These are phyloP conservation scores for rapeseed (Brassica napus) DNA, from an alignment of 345 rosid genomes.

Conservation along the genomic window Da-Ae NC_063449.1:28371001-28371500, in stretches of 20 bases:
- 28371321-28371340: too few species aligned
- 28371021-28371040: constrained; percentile 33
- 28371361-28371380: too few species aligned
- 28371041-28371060: constrained; percentile 29
- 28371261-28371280: constrained; percentile 11
- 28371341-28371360: too few species aligned
- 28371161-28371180: constrained; percentile 36
- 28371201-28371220: neutral
- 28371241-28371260: constrained; percentile 33
- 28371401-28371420: too few species aligned
- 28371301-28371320: too few species aligned
- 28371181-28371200: neutral
- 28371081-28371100: constrained; percentile 27
- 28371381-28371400: too few species aligned
- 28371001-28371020: constrained; percentile 16
- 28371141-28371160: constrained; percentile 35
- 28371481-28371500: too few species aligned
- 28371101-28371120: constrained; percentile 9
- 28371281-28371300: too few species aligned
- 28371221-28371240: neutral
- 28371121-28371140: neutral
- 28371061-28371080: constrained; percentile 29
- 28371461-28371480: too few species aligned
- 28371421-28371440: too few species aligned
- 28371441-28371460: too few species aligned